phyloP scores from a whole-genome alignment of 331 rosid genomes.

The Quercus phellos region DNA sequence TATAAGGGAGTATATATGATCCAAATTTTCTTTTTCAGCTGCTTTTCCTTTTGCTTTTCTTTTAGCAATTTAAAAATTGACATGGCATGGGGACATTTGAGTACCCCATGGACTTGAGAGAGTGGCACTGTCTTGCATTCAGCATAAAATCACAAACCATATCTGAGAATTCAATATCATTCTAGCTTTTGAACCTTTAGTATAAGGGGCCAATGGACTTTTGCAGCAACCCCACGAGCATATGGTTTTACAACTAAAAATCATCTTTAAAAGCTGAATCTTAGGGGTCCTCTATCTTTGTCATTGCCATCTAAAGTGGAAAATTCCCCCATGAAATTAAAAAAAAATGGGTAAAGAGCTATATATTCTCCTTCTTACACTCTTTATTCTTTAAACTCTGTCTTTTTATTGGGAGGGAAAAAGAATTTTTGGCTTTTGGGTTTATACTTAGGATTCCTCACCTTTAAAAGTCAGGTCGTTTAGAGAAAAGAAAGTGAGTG shows the following conservation, averaged over 20 bases:
- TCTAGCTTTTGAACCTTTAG: conserved; percentile 64
- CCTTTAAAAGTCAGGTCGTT: conserved; percentile 48
- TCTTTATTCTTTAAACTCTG: conserved; percentile 10
- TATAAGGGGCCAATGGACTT: conserved; percentile 32
- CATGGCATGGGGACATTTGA: conserved; percentile 46
- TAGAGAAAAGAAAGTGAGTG: conserved; percentile 26
- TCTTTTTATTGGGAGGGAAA: conserved; percentile 30
- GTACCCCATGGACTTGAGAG: conserved; percentile 39
- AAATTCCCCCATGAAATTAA: conserved; percentile 20
- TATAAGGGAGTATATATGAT: conserved; percentile 10
- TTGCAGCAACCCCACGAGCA: conserved; percentile 59
- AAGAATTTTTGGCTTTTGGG: conserved; percentile 64
- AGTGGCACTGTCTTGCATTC: conserved; percentile 73
- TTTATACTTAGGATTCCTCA: conserved; percentile 73
- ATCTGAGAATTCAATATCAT: conserved; percentile 52
- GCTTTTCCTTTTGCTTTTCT: conserved; percentile 25
- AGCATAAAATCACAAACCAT: conserved; percentile 64
- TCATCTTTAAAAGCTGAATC: conserved; percentile 24
- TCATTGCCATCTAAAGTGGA: conserved; percentile 52
- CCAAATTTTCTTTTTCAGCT: conserved; percentile 1
- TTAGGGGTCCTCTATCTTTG: conserved; percentile 32
- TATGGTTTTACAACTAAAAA: conserved; percentile 33
- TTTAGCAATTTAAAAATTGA: conserved; percentile 12
- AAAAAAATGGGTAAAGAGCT: conserved; percentile 31
- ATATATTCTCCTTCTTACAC: conserved; percentile 33